phyloP scores from a whole-genome alignment of 2,329 filamentous ascomycete species.

The Coniochaeta prunicola region DNA sequence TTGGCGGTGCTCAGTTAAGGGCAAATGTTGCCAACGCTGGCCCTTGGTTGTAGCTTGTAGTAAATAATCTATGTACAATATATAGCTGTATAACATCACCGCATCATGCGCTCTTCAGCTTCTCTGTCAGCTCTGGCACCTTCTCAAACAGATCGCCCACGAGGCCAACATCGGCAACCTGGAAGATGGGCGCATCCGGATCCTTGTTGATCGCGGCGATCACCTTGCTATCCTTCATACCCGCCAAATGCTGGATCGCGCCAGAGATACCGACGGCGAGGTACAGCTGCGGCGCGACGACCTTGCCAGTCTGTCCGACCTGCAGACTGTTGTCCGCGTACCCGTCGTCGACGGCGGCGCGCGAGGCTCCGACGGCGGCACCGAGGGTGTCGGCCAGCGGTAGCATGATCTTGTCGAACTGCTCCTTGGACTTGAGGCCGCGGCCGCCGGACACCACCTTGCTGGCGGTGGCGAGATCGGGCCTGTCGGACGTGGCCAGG shows the following conservation, averaged over 20 bases:
- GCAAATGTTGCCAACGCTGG: background rate
- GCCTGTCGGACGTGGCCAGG: slow-evolving; percentile 85
- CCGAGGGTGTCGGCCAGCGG: slow-evolving; percentile 88
- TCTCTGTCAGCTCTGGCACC: slow-evolving; percentile 92
- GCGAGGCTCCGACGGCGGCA: slow-evolving; percentile 90
- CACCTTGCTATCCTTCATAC: slow-evolving; percentile 99
- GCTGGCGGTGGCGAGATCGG: slow-evolving; percentile 82
- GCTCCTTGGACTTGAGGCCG: slow-evolving; percentile 94
- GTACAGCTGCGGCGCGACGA: slow-evolving; percentile 93
- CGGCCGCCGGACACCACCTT: slow-evolving; percentile 90
- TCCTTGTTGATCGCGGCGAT: slow-evolving; percentile 99
- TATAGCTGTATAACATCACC: slow-evolving; percentile 5
- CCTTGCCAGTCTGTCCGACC: slow-evolving; percentile 97
- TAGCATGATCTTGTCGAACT: slow-evolving; percentile 88
- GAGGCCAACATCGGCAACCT: slow-evolving; percentile 91
- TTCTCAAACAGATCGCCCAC: slow-evolving; percentile 95
- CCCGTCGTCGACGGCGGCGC: slow-evolving; percentile 91
- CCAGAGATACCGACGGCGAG: slow-evolving; percentile 93
- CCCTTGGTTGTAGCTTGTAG: background rate
- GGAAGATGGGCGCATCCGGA: slow-evolving; percentile 93
- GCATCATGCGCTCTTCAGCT: slow-evolving; percentile 56
- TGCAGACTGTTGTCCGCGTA: slow-evolving; percentile 98
- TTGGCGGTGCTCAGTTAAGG: slow-evolving; percentile 38
- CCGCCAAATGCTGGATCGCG: slow-evolving; percentile 94
- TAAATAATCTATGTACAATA: background rate